Evolutionary conservation across 1,139 yeast species (phyloP).

Genomic region (Hansenula sp.): DNA sequence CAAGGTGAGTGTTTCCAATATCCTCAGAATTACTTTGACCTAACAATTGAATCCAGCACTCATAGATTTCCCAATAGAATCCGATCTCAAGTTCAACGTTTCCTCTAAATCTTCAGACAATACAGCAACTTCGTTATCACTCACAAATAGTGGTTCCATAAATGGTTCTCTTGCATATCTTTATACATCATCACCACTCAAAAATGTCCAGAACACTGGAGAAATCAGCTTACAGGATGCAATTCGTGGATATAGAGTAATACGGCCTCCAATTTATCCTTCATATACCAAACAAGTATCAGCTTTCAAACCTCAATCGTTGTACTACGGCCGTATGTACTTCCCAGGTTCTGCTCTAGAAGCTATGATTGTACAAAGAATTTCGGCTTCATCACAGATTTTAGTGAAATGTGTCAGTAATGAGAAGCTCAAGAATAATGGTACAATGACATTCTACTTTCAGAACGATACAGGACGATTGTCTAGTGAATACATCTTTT

Average conservation of each 20-base stretch:
- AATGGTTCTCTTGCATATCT: constrained; percentile 84
- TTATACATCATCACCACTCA: constrained; percentile 60
- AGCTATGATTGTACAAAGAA: constrained; percentile 75
- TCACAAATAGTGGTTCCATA: constrained; percentile 63
- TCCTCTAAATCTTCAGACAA: constrained; percentile 68
- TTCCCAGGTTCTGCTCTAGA: constrained; percentile 87
- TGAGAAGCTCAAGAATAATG: constrained; percentile 52
- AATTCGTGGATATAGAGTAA: constrained; percentile 68
- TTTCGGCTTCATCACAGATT: constrained; percentile 58
- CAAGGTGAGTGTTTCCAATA: constrained; percentile 31
- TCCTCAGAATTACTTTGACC: neutral
- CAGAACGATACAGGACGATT: constrained; percentile 65
- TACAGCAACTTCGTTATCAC: constrained; percentile 71
- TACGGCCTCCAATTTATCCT: constrained; percentile 37
- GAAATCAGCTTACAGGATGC: constrained; percentile 63
- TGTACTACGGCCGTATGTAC: constrained; percentile 80
- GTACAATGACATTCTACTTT: constrained; percentile 62
- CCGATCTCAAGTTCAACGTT: constrained; percentile 60
- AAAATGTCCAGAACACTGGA: constrained; percentile 46
- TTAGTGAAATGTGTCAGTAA: constrained; percentile 73
- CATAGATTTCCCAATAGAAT: constrained; percentile 72
- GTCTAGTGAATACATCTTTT: constrained; percentile 74
- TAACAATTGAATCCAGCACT: constrained; percentile 28
- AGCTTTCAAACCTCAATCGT: constrained; percentile 22
- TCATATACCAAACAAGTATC: constrained; percentile 10